Conservation (phyloP, 2,329 filamentous ascomycete genomes). For the Pseudocercospora fuligena region DNA sequence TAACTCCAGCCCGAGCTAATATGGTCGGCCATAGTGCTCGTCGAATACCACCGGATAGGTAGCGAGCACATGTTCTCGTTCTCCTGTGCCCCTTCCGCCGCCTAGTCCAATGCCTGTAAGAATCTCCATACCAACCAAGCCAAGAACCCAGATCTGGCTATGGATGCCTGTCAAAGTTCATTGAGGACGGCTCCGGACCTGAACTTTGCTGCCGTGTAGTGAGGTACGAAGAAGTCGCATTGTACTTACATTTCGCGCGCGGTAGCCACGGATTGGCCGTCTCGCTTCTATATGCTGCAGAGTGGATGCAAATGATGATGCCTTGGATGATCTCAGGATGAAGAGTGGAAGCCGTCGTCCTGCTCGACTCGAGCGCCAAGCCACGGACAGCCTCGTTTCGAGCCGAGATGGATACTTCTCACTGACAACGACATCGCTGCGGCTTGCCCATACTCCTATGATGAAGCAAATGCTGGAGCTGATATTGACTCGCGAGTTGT, state of each 20-base stretch:
- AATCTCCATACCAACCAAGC: constrained; percentile 1
- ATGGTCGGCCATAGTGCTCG: not conserved
- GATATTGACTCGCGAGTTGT: too few relatives aligned
- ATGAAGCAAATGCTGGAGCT: not conserved
- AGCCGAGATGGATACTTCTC: not conserved
- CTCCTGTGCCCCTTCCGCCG: not conserved
- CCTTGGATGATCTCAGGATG: not conserved
- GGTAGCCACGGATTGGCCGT: not conserved
- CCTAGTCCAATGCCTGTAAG: not conserved
- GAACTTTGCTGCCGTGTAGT: not conserved
- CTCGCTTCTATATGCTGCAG: not conserved
- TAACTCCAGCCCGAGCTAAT: not conserved
- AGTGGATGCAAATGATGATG: too few relatives aligned
- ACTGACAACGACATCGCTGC: not conserved
- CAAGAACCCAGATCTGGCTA: constrained; percentile 1
- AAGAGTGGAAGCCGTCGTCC: not conserved
- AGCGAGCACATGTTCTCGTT: not conserved
- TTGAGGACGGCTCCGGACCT: not conserved
- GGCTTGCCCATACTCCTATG: not conserved
- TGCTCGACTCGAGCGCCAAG: not conserved
- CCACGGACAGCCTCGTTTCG: not conserved
- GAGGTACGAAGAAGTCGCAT: not conserved
- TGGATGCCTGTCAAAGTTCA: constrained; percentile 8
- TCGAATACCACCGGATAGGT: not conserved
- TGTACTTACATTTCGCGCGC: not conserved